Evolutionary conservation across 2,329 filamentous ascomycete species (phyloP).

Genomic region (Mycosphaerella sp.): DNA sequence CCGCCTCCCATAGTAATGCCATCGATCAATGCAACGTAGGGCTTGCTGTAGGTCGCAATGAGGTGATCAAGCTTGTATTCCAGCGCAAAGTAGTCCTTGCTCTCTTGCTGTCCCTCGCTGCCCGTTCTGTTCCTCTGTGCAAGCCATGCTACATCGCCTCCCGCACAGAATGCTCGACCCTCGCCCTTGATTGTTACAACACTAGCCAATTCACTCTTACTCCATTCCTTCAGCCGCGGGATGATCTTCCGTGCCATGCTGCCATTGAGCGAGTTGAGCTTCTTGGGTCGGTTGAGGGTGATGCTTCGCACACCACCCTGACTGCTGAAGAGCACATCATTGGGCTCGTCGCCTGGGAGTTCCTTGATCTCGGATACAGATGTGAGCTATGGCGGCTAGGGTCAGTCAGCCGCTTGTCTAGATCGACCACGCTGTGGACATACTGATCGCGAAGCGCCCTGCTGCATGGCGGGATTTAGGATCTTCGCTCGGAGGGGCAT

Average conservation of each 20-base stretch:
- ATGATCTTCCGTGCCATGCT: conserved; percentile 96
- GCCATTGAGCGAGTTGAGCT: conserved; percentile 85
- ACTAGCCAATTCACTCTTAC: conserved; percentile 89
- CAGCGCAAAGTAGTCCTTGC: conserved; percentile 79
- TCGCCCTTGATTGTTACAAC: conserved; percentile 87
- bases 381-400: conserved; percentile 27
- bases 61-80: conserved; percentile 97
- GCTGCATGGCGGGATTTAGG: conserved; percentile 20
- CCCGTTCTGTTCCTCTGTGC: conserved; percentile 66
- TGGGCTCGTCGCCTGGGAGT: conserved; percentile 62
- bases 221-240: conserved; percentile 84
- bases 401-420: conserved; percentile 30
- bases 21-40: conserved; percentile 93
- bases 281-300: conserved; percentile 86
- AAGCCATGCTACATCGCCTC: conserved; percentile 79
- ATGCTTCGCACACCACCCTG: conserved; percentile 85
- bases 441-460: conserved; percentile 19
- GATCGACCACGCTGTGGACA: conserved; percentile 8
- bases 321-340: conserved; percentile 90
- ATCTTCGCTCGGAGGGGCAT: conserved; percentile 77
- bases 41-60: conserved; percentile 89
- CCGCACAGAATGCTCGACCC: conserved; percentile 83
- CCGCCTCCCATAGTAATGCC: conserved; percentile 98
- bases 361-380: conserved; percentile 43
- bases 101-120: conserved; percentile 63